Evolutionary conservation across 2,329 filamentous ascomycete genomes (phyloP).

Genomic region (Orbilia blumenaviensis): DNA sequence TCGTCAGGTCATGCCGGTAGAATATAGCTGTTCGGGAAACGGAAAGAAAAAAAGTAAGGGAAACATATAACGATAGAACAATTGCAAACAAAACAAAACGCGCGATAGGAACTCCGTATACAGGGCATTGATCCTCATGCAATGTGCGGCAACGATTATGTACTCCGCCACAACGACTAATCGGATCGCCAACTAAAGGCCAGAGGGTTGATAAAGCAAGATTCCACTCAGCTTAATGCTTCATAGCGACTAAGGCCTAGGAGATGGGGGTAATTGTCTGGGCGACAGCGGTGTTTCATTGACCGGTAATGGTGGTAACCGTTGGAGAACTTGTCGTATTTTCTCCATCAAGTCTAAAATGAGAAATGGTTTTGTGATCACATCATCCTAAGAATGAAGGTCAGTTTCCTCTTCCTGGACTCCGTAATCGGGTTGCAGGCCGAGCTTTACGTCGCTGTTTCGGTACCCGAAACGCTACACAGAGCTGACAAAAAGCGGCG

Average conservation of each 20-base stretch:
- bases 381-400: slow-evolving; percentile 67
- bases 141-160: not conserved
- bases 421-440: slow-evolving; percentile 8
- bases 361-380: slow-evolving; percentile 83
- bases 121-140: not conserved
- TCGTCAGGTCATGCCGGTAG: not conserved
- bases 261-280: not conserved
- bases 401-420: not conserved
- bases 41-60: not conserved
- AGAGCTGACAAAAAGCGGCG: slow-evolving; percentile 58
- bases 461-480: not conserved
- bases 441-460: not conserved
- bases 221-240: not conserved
- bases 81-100: not conserved
- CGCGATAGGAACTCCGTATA: not conserved
- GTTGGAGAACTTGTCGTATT: slow-evolving; percentile 31
- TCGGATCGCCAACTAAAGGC: not conserved
- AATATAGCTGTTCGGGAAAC: too few relatives aligned
- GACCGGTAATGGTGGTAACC: not conserved
- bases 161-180: slow-evolving; percentile 36
- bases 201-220: not conserved
- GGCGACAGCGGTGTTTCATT: not conserved
- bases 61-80: not conserved
- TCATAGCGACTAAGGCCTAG: not conserved
- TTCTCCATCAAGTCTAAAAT: slow-evolving; percentile 61